Evolutionary conservation across 345 rosid genomes (phyloP).

Genomic region (Noccaea bulbosa): DNA sequence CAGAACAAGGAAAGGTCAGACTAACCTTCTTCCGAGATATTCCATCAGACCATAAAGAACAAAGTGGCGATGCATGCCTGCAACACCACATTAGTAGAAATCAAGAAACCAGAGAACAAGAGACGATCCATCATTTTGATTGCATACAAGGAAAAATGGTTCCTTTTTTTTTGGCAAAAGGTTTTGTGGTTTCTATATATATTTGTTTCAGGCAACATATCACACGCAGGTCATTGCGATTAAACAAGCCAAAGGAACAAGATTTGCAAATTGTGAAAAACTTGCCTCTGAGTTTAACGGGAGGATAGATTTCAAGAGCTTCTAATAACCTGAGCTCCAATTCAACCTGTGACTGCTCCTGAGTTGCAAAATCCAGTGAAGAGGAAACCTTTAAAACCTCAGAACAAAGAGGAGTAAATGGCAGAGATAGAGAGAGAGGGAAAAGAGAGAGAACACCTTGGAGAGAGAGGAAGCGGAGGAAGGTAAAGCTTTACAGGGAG

Average conservation of each 20-base stretch:
- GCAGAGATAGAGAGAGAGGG: conserved; percentile 6
- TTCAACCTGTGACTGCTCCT: conserved; percentile 96
- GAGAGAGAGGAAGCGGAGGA: conserved; percentile 95
- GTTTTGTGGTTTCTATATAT: conserved; percentile 4
- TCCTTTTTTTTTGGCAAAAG: background rate
- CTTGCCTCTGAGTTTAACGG: conserved; percentile 75
- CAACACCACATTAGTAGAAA: conserved; percentile 28
- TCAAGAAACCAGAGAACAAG: conserved; percentile 23
- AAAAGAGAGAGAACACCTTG: conserved; percentile 60
- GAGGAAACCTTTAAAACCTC: background rate
- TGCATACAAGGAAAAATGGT: background rate
- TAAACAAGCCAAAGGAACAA: background rate
- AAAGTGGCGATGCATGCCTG: conserved; percentile 96
- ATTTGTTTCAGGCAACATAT: background rate
- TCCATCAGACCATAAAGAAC: conserved; percentile 95
- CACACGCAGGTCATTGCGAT: background rate
- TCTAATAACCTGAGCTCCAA: conserved; percentile 89
- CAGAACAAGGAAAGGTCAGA: conserved; percentile 5
- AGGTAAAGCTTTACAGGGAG: conserved; percentile 94
- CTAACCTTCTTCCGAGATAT: conserved; percentile 81
- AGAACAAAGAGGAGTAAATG: background rate
- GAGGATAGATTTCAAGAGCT: conserved; percentile 95
- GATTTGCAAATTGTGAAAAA: background rate
- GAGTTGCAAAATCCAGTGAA: conserved; percentile 20
- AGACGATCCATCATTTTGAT: conserved; percentile 3